These are phyloP conservation scores for Lecanicillium sp. DNA, from an alignment of 2,329 filamentous ascomycete genomes.

Conservation along the genomic window DNA sequence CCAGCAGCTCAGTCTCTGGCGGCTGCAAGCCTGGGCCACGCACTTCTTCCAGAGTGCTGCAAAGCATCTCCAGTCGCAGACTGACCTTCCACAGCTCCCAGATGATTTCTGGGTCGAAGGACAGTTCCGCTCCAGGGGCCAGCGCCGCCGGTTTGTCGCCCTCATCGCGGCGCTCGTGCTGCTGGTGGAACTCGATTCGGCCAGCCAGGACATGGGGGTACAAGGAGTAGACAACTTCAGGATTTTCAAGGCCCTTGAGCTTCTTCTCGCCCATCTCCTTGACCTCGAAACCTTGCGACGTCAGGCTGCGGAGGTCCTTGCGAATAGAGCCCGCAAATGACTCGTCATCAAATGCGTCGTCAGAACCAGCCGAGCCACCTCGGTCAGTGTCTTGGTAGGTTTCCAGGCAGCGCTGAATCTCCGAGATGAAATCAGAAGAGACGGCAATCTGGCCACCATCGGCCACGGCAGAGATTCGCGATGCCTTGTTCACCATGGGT, in stretches of 20 bases:
- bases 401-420: slow-evolving; percentile 86
- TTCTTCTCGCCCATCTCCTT: slow-evolving; percentile 95
- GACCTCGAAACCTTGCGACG: slow-evolving; percentile 89
- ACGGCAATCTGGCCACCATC: slow-evolving; percentile 97
- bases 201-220: slow-evolving; percentile 85
- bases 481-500: slow-evolving; percentile 96
- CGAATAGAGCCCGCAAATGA: slow-evolving; percentile 68
- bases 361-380: slow-evolving; percentile 58
- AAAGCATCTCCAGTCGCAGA: slow-evolving; percentile 86
- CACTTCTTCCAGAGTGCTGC: slow-evolving; percentile 73
- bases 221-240: slow-evolving; percentile 89
- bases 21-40: slow-evolving; percentile 58
- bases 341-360: slow-evolving; percentile 65
- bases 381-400: slow-evolving; percentile 81
- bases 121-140: slow-evolving; percentile 56
- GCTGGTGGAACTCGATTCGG: slow-evolving; percentile 62
- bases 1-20: slow-evolving; percentile 76
- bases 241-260: slow-evolving; percentile 94
- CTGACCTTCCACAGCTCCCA: slow-evolving; percentile 89
- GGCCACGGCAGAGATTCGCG: slow-evolving; percentile 87
- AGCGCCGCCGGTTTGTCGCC: slow-evolving; percentile 54
- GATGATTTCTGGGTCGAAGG: slow-evolving; percentile 74
- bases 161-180: slow-evolving; percentile 37
- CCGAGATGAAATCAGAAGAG: slow-evolving; percentile 92
- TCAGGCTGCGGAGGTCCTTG: slow-evolving; percentile 79